phyloP scores from a whole-genome alignment of 192 early-diverging fungal species.

The Geranomyces michiganensis region DNA sequence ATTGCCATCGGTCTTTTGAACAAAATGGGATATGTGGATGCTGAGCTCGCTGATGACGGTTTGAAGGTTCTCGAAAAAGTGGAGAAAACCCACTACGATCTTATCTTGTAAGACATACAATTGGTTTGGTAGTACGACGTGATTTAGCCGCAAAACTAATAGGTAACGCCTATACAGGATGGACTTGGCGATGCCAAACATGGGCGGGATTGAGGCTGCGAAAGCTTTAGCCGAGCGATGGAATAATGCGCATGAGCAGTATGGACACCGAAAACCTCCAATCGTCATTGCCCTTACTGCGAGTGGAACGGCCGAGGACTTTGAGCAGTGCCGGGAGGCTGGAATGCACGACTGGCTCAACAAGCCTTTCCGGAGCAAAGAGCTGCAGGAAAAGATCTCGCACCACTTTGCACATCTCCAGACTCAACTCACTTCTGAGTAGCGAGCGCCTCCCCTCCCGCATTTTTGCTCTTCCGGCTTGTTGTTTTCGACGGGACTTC shows the following conservation, averaged over 20 bases:
- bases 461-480: too few species aligned
- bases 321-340: slow-evolving; percentile 3
- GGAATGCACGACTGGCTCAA: slow-evolving; percentile 37
- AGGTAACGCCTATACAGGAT: slow-evolving; percentile 1
- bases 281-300: slow-evolving; percentile 35
- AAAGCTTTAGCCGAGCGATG: slow-evolving; percentile 5
- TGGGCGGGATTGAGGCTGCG: slow-evolving; percentile 30
- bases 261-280: not conserved
- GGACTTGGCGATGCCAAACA: slow-evolving; percentile 32
- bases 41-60: slow-evolving; percentile 30
- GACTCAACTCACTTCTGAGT: not conserved
- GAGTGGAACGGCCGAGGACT: slow-evolving; percentile 23
- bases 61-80: slow-evolving; percentile 22
- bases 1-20: slow-evolving; percentile 26
- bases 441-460: too few species aligned
- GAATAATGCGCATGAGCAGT: not conserved
- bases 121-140: not conserved
- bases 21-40: slow-evolving; percentile 30
- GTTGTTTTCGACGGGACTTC: too few species aligned
- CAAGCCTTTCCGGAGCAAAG: slow-evolving; percentile 18
- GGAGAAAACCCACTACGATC: slow-evolving; percentile 18
- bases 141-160: not conserved
- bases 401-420: slow-evolving; percentile 37
- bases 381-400: slow-evolving; percentile 20
- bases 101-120: slow-evolving; percentile 17